Evolutionary conservation across 164 flowering plant genomes (phyloP).

Genomic region (Vitis labrusca): DNA sequence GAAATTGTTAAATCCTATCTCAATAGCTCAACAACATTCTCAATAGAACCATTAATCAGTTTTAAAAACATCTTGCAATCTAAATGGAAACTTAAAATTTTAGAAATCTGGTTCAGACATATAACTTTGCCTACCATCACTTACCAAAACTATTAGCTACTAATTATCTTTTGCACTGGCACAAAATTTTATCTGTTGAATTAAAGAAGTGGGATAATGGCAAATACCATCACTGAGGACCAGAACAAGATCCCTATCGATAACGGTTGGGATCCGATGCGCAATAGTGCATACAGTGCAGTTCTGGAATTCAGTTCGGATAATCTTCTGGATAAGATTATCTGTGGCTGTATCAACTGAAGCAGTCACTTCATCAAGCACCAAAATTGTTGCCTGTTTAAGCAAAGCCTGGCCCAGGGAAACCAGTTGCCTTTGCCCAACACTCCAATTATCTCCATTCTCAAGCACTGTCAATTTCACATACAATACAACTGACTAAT

Average conservation of each 20-base stretch:
- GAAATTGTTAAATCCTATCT: too few species aligned
- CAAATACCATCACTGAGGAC: constrained; percentile 96
- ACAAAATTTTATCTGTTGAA: too few species aligned
- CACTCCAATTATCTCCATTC: constrained; percentile 99
- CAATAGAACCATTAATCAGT: too few species aligned
- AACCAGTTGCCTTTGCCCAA: constrained; percentile 96
- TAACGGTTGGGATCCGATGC: constrained; percentile 94
- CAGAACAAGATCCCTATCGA: constrained; percentile 93
- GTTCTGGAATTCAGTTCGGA: constrained; percentile 77
- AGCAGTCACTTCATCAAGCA: constrained; percentile 97
- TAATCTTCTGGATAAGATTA: constrained; percentile 89
- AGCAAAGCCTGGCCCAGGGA: constrained; percentile 90
- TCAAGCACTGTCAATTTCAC: constrained; percentile 66
- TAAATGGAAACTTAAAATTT: not conserved
- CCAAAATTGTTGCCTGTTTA: constrained; percentile 86
- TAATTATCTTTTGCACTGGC: too few species aligned
- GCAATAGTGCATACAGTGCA: constrained; percentile 98
- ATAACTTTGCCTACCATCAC: too few species aligned
- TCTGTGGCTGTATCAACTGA: constrained; percentile 97
- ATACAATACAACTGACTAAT: not conserved
- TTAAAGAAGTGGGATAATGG: not conserved
- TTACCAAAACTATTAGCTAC: too few species aligned
- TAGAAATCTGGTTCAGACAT: too few species aligned
- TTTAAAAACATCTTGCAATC: not conserved
- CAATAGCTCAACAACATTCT: too few species aligned